phyloP scores from a whole-genome alignment of 1,284 basidiomycete species.

The Irpex rosettiformis region DNA sequence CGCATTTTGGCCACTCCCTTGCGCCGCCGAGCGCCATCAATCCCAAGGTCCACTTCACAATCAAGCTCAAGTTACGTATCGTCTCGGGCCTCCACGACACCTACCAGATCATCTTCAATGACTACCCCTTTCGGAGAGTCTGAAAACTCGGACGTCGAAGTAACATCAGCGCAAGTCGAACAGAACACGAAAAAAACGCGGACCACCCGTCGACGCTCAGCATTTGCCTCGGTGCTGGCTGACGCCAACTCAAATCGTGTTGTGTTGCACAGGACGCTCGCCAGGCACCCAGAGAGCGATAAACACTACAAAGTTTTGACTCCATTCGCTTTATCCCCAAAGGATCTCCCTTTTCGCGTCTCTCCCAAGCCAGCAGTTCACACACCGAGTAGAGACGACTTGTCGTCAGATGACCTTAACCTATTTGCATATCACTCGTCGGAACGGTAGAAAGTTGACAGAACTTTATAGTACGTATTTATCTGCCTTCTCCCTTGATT shows the following conservation, averaged over 20 bases:
- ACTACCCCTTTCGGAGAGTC: constrained; percentile 12
- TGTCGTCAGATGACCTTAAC: constrained; percentile 49
- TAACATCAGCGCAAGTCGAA: background rate
- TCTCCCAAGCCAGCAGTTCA: background rate
- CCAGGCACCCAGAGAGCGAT: constrained; percentile 3
- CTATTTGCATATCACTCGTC: constrained; percentile 39
- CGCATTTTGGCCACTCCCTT: background rate
- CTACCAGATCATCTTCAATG: background rate
- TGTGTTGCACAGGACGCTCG: constrained; percentile 29
- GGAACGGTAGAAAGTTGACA: background rate
- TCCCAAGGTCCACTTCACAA: background rate
- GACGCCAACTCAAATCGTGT: constrained; percentile 40
- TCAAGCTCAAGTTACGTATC: background rate
- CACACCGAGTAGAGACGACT: constrained; percentile 13
- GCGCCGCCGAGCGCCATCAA: background rate
- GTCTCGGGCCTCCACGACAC: background rate
- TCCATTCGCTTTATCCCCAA: background rate
- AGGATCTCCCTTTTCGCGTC: background rate
- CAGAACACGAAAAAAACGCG: background rate
- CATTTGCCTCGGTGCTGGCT: constrained; percentile 42
- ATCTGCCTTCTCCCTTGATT: too few relatives aligned
- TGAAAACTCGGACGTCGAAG: constrained; percentile 1
- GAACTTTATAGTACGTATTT: too few relatives aligned
- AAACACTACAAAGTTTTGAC: too few relatives aligned
- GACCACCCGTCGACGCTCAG: constrained; percentile 17